Conservation (phyloP, 1,284 basidiomycete species). For the Coniferiporia weirii region DNA sequence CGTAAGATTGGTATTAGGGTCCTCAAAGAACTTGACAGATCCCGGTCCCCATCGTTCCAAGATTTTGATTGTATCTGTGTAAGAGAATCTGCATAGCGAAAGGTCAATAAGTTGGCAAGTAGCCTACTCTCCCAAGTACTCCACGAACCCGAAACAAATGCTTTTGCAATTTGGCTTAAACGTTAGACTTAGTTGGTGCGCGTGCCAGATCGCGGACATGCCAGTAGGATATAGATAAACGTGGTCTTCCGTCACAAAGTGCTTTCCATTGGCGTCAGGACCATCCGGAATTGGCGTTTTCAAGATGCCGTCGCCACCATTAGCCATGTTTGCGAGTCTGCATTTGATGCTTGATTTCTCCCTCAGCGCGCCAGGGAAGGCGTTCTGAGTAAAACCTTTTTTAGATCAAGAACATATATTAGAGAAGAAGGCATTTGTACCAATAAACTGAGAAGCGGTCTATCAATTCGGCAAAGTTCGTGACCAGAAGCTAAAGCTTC, state of each 20-base stretch:
- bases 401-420: too few relatives aligned
- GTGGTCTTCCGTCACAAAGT: constrained; percentile 67
- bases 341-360: constrained; percentile 1
- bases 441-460: constrained; percentile 25
- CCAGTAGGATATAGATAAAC: constrained; percentile 87
- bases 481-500: constrained; percentile 47
- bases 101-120: constrained; percentile 10
- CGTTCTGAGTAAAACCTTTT: not conserved
- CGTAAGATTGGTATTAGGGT: constrained; percentile 72
- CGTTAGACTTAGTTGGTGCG: constrained; percentile 62
- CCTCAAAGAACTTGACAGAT: constrained; percentile 84
- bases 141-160: constrained; percentile 78
- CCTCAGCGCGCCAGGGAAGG: not conserved
- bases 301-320: constrained; percentile 30
- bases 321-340: constrained; percentile 9
- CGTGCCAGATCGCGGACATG: constrained; percentile 92
- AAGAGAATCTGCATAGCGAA: constrained; percentile 93
- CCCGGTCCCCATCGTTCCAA: constrained; percentile 97
- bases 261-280: constrained; percentile 37
- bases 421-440: constrained; percentile 11
- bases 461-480: constrained; percentile 23
- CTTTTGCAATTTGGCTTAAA: constrained; percentile 62
- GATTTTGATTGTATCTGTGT: constrained; percentile 94
- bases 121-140: too few relatives aligned
- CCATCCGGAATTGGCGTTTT: constrained; percentile 17